Conservation (phyloP, 2,329 filamentous ascomycete genomes). For the Penicillium rolfsii region DNA sequence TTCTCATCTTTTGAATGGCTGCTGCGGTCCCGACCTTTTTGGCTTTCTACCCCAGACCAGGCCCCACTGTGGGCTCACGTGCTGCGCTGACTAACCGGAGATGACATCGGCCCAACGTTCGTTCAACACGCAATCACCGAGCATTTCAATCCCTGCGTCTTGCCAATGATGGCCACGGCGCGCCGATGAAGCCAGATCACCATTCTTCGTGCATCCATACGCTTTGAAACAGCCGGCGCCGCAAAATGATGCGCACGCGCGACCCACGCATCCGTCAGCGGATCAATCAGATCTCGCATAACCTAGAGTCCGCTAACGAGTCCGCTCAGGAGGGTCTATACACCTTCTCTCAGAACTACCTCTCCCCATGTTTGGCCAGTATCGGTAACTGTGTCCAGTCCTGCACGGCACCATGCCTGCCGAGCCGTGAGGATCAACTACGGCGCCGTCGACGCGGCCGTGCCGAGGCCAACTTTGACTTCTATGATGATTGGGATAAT, state of each 20-base stretch:
- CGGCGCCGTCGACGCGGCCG: slow-evolving; percentile 68
- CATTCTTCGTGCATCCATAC: slow-evolving; percentile 4
- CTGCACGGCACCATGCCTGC: slow-evolving; percentile 70
- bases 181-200: slow-evolving; percentile 21
- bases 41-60: slow-evolving; percentile 8
- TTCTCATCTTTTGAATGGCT: background rate
- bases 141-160: slow-evolving; percentile 13
- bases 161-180: slow-evolving; percentile 20
- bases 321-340: slow-evolving; percentile 90
- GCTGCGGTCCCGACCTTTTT: background rate
- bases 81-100: slow-evolving; percentile 32
- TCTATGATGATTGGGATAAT: slow-evolving; percentile 95
- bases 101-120: slow-evolving; percentile 32
- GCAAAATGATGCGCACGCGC: slow-evolving; percentile 61
- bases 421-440: slow-evolving; percentile 72
- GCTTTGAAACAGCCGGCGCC: slow-evolving; percentile 18
- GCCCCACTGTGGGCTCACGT: slow-evolving; percentile 24
- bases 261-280: slow-evolving; percentile 91
- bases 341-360: slow-evolving; percentile 82
- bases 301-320: slow-evolving; percentile 86
- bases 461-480: slow-evolving; percentile 89
- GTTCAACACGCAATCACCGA: slow-evolving; percentile 8
- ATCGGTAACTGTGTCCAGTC: slow-evolving; percentile 67
- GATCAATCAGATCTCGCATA: slow-evolving; percentile 89
- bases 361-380: slow-evolving; percentile 76